Base-by-base conservation (phyloP, 2,329 filamentous ascomycete species). In the Fusarium proliferatum region DNA sequence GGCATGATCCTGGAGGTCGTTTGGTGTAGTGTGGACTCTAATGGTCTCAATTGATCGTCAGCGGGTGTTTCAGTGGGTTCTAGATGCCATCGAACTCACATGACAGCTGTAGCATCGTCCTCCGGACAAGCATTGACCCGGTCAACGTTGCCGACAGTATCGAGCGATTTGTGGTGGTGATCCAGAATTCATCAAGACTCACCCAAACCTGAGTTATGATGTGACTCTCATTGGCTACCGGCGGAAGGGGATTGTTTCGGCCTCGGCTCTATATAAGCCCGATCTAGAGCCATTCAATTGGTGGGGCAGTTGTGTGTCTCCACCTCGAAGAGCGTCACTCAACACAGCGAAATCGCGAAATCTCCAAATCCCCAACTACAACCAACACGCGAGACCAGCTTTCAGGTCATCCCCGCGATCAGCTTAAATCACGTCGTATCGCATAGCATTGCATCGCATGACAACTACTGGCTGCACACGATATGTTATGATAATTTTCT, bases 1-100 rank as follows among this genome's bases (percentile, higher is more conserved):
- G 94, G 91, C 93, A 96, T 96, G 81, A 80, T 84, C 61, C 73
- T 41, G 41, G 41, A 42, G 58, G 61, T 64, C 48, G 68, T 73
- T 67, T 59, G 42, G 61, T 67, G 61, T 13, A 55, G 26, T 67
- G 65, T n/a, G 59, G 61, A 66, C 69, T 78, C 68, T 77, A 77
- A 62, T 74, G 33, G 63, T 79, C 73, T 76, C 77, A 77, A 78
- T 78, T 79, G 73, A 62, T 39, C 64, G 67, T 78, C 64, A 78
- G 76, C 46, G 26, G 49, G 23, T n/a, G 49, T 34, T 70, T 66
- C 41, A 38, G 52, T 26, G 48, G 43, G 26, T 49, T 57, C 26
- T n/a, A 9, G 15, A 57, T 75, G 72, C 72, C 75, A 78, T 76
- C 76, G 70, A 43, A 75, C 77, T 78, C 69, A 78, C 77, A 66